A percentile compares a stretch with the other conserved stretches of the same genome.
phyloP scores from a whole-genome alignment of 1,139 yeast genomes.

The Candida sp. region DNA sequence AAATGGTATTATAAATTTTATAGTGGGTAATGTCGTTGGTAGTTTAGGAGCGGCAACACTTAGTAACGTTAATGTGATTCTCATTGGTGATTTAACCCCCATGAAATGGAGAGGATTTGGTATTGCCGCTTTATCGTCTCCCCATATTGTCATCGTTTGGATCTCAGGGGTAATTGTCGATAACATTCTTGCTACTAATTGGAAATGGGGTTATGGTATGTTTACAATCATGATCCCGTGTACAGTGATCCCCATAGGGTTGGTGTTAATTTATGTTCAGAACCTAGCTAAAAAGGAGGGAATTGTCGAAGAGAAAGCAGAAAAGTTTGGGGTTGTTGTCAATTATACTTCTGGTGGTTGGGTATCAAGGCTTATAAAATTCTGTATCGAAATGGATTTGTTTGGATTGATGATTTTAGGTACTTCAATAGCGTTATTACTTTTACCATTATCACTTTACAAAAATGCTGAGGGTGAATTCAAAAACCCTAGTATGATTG shows the following conservation, averaged over 20 bases:
- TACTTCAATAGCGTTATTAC: slow-evolving; percentile 27
- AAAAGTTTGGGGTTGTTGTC: neutral
- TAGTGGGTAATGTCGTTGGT: slow-evolving; percentile 25
- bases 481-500: slow-evolving; percentile 33
- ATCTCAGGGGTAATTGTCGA: slow-evolving; percentile 27
- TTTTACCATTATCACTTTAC: slow-evolving; percentile 26
- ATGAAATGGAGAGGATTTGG: slow-evolving; percentile 29
- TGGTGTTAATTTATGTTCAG: slow-evolving; percentile 22
- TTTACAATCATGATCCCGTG: slow-evolving; percentile 28
- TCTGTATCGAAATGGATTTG: slow-evolving; percentile 26
- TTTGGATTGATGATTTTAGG: slow-evolving; percentile 29
- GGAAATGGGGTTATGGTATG: neutral
- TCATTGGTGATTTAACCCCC: slow-evolving; percentile 30
- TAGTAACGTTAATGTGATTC: neutral
- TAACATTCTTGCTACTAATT: slow-evolving; percentile 12
- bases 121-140: slow-evolving; percentile 19
- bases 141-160: slow-evolving; percentile 29
- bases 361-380: slow-evolving; percentile 7
- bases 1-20: slow-evolving; percentile 21
- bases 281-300: slow-evolving; percentile 16
- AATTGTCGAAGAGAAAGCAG: slow-evolving; percentile 1
- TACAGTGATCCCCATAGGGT: slow-evolving; percentile 22
- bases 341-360: slow-evolving; percentile 2
- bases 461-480: slow-evolving; percentile 21
- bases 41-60: slow-evolving; percentile 23